Evolutionary conservation across 306 rosid species (phyloP), one percentile per base, ranked within the genome.

Genomic region (Cucurbita ficifolia): DNA sequence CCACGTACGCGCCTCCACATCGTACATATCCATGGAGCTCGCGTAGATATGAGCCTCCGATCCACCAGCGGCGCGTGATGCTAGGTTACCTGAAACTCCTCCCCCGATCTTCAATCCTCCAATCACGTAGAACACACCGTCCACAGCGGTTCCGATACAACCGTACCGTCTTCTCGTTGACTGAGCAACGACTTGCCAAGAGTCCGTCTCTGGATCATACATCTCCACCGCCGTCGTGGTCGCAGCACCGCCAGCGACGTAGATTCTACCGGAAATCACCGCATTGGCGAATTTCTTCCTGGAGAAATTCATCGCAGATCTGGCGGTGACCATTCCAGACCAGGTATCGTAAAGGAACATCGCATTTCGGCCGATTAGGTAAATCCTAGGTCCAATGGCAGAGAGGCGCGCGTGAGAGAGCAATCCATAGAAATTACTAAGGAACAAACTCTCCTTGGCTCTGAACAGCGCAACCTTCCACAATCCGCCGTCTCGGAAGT

Each of bases 11-110:
- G 84, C 69, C 67, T 80, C 93, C 76, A 84, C 89, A 19, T 88
- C 89, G 68, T 77, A 90, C 87, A 90, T 81, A 35, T 90, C 96
- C 93, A 90, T 88, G 1, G 96, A 86, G 55, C 93, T 83, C 1
- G 93, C 93, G 29, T 90, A 90, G 0, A 79, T 87, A 21, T 86
- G 96, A 0, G 83, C 81, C 71, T 80, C 92, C 5, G 81, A 61
- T 0, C 88, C 86, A 0, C 33, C 33, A 29, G 33, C 33, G 33
- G 33, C 33, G 33, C 33, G 33, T 29, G 33, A 29, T 29, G 33
- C 2, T 29, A 29, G 33, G 33, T 29, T 29, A 29, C 63, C 78
- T 8, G 79, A 51, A 1, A 2, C 70, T 12, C 73, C 72, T 40
- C 79, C 86, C 24, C 90, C 89, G 0, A 90, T 79, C 54, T 82